Conservation (phyloP, 2,329 filamentous ascomycete genomes). For the Xylariaceae sp. region DNA sequence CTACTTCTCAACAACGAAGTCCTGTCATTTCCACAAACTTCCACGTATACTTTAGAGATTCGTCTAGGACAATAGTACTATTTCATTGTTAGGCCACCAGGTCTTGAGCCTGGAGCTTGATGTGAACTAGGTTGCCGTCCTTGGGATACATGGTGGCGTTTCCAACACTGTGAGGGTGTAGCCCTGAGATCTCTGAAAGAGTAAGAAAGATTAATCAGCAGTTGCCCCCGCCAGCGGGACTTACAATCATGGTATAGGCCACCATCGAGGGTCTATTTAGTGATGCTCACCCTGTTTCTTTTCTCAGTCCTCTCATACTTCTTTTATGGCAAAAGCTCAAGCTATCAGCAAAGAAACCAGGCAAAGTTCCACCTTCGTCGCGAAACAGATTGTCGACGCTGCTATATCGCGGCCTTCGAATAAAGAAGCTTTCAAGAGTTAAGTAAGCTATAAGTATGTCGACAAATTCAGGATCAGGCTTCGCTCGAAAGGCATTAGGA, state of each 20-base stretch:
- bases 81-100: constrained; percentile 6
- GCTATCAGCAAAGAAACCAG: constrained; percentile 52
- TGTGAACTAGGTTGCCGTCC: constrained; percentile 43
- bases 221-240: background rate
- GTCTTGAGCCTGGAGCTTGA: constrained; percentile 29
- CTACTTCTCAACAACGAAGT: too few relatives aligned
- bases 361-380: constrained; percentile 49
- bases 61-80: too few relatives aligned
- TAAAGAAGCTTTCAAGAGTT: constrained; percentile 43
- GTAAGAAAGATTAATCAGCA: constrained; percentile 10
- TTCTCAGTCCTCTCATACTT: constrained; percentile 46
- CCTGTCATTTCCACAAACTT: background rate
- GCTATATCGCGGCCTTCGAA: constrained; percentile 45
- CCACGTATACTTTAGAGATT: background rate
- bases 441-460: constrained; percentile 38
- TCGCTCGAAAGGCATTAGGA: constrained; percentile 19
- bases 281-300: constrained; percentile 27
- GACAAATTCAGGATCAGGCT: constrained; percentile 31
- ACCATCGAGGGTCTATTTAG: background rate
- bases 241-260: background rate
- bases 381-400: constrained; percentile 39
- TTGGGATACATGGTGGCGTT: constrained; percentile 39
- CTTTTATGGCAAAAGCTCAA: constrained; percentile 53
- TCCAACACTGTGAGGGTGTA: constrained; percentile 28
- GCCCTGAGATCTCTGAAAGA: constrained; percentile 24